These are phyloP conservation scores for Rostrohypoxylon terebratum DNA, from an alignment of 495 filamentous ascomycete species.

Conservation along the genomic window DNA sequence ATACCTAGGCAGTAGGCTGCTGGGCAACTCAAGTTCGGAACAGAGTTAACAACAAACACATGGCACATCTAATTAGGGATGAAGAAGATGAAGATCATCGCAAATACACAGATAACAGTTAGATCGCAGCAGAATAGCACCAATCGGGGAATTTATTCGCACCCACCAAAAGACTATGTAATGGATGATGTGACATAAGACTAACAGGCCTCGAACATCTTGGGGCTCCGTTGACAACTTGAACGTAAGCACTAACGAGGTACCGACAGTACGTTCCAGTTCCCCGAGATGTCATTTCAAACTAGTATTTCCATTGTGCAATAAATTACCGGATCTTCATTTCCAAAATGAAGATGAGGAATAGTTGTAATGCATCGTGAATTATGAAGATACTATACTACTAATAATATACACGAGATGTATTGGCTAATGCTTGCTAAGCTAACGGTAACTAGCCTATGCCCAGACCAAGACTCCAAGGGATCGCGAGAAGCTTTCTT, in stretches of 20 bases:
- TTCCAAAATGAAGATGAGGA: constrained; percentile 13
- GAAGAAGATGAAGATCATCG: constrained; percentile 7
- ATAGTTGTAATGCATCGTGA: constrained; percentile 10
- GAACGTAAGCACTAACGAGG: constrained; percentile 16
- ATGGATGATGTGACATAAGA: constrained; percentile 5
- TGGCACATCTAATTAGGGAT: constrained; percentile 8
- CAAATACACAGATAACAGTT: constrained; percentile 8
- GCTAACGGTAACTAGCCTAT: neutral
- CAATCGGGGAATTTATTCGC: constrained; percentile 20
- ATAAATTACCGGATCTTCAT: constrained; percentile 4
- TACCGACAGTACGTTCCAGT: neutral
- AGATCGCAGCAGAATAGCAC: constrained; percentile 19
- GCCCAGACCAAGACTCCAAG: neutral
- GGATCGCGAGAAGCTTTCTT: neutral
- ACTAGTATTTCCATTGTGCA: neutral
- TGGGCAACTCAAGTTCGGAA: neutral
- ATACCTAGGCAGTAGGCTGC: too few relatives aligned
- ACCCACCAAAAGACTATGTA: neutral
- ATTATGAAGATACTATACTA: neutral
- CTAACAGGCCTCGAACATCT: constrained; percentile 26
- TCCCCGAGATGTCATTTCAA: constrained; percentile 9
- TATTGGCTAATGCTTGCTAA: constrained; percentile 21
- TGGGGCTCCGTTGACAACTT: constrained; percentile 1
- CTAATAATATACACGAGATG: neutral
- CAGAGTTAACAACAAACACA: neutral